Conservation (phyloP, 106 monocot species). For the Phalaenopsis aphrodite region DNA sequence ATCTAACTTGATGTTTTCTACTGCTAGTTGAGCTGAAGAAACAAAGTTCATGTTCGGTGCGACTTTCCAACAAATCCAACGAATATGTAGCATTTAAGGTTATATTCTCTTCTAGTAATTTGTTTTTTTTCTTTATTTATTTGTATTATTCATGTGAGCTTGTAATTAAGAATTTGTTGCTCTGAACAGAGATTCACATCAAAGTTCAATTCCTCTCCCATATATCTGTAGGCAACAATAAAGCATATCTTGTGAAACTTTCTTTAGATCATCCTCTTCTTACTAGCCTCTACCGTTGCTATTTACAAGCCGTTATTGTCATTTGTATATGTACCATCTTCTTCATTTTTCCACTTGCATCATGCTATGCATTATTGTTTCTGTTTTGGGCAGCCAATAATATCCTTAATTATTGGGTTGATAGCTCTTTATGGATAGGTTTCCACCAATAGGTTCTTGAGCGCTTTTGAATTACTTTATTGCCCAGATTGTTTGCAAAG, state of each 20-base stretch:
- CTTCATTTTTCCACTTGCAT: neutral
- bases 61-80: slow-evolving; percentile 52
- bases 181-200: neutral
- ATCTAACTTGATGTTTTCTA: slow-evolving; percentile 2
- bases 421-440: too few relatives aligned
- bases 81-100: slow-evolving; percentile 92
- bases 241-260: neutral
- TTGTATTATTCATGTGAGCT: neutral
- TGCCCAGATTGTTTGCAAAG: neutral
- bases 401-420: too few relatives aligned
- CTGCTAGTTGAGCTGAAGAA: slow-evolving; percentile 82
- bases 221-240: neutral
- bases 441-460: too few relatives aligned
- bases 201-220: neutral
- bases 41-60: slow-evolving; percentile 62
- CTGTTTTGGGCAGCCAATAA: too few relatives aligned
- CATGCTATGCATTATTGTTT: too few relatives aligned
- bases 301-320: neutral
- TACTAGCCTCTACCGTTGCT: neutral
- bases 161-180: neutral
- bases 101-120: neutral
- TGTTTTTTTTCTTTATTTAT: neutral
- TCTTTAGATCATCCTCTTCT: neutral
- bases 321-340: neutral
- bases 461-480: too few relatives aligned